These are phyloP conservation scores for Metarhizium anisopliae DNA, from an alignment of 2,329 filamentous ascomycete genomes.

Conservation along the genomic window DNA sequence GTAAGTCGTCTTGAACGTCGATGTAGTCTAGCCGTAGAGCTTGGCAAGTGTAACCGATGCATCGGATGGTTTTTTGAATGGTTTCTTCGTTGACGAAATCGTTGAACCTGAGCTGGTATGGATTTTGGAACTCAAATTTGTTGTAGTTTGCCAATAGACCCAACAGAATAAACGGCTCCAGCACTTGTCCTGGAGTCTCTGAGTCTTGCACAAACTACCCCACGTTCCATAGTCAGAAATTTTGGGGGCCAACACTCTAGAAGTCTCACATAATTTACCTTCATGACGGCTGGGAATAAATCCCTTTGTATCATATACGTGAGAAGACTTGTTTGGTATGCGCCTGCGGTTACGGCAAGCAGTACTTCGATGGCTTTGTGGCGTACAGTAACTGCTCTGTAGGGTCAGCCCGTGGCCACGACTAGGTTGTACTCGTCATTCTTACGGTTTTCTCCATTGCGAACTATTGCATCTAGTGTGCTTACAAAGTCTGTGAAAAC, in stretches of 20 bases:
- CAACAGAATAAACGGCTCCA: conserved; percentile 72
- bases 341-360: conserved; percentile 80
- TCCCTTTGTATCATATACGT: conserved; percentile 95
- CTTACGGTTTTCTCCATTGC: conserved; percentile 63
- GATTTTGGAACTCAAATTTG: conserved; percentile 98
- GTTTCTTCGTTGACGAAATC: conserved; percentile 91
- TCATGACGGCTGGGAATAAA: conserved; percentile 89
- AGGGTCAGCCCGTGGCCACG: not conserved
- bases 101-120: conserved; percentile 82
- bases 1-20: conserved; percentile 79
- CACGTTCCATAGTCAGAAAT: conserved; percentile 3
- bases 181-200: conserved; percentile 51
- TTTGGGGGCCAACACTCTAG: not conserved
- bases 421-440: conserved; percentile 7
- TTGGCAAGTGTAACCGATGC: conserved; percentile 65
- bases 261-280: conserved; percentile 42
- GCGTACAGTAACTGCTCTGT: conserved; percentile 57
- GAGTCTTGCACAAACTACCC: conserved; percentile 71
- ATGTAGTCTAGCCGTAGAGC: conserved; percentile 67
- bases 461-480: conserved; percentile 73
- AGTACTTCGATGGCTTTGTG: conserved; percentile 74
- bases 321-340: conserved; percentile 87
- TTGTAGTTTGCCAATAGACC: conserved; percentile 95
- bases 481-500: conserved; percentile 85
- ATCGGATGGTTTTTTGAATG: conserved; percentile 72